phyloP scores from a whole-genome alignment of 805 yeast genomes.

The Wickerhamiella cacticola region DNA sequence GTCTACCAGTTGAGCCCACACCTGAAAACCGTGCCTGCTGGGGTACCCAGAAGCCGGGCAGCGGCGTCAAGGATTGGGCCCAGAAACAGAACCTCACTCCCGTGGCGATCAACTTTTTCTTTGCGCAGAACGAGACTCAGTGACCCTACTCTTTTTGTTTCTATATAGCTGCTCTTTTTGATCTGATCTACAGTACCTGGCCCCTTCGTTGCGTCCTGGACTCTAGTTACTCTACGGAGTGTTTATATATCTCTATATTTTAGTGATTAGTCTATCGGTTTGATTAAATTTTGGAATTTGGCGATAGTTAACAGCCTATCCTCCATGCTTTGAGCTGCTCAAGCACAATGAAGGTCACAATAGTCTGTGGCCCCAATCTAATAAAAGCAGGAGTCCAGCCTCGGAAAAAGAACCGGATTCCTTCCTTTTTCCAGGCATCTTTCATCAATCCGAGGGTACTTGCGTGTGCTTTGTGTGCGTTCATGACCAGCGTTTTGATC shows the following conservation, averaged over 20 bases:
- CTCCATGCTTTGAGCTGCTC: conserved; percentile 31
- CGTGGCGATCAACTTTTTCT: conserved; percentile 70
- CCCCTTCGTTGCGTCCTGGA: too few relatives aligned
- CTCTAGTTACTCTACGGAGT: neutral
- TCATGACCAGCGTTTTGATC: conserved; percentile 79
- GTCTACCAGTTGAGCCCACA: conserved; percentile 10
- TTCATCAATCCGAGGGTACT: conserved; percentile 38
- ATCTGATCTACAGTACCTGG: too few relatives aligned
- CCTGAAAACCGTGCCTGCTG: conserved; percentile 52
- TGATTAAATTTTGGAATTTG: neutral
- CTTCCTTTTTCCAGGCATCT: conserved; percentile 45
- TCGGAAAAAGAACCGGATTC: conserved; percentile 68
- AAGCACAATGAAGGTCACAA: conserved; percentile 32
- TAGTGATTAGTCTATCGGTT: too few relatives aligned
- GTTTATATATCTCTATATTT: too few relatives aligned
- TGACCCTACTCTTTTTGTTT: too few relatives aligned
- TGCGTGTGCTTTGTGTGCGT: conserved; percentile 29
- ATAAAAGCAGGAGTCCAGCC: conserved; percentile 87
- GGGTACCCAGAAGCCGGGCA: conserved; percentile 77
- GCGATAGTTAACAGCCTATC: conserved; percentile 16
- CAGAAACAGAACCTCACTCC: conserved; percentile 42
- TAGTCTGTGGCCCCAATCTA: conserved; percentile 61
- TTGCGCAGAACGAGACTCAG: conserved; percentile 46
- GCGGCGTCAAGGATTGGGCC: conserved; percentile 69
- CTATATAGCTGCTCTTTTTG: too few relatives aligned